Evolutionary conservation across 2,329 filamentous ascomycete species (phyloP).

Genomic region (Neonectria sp.): DNA sequence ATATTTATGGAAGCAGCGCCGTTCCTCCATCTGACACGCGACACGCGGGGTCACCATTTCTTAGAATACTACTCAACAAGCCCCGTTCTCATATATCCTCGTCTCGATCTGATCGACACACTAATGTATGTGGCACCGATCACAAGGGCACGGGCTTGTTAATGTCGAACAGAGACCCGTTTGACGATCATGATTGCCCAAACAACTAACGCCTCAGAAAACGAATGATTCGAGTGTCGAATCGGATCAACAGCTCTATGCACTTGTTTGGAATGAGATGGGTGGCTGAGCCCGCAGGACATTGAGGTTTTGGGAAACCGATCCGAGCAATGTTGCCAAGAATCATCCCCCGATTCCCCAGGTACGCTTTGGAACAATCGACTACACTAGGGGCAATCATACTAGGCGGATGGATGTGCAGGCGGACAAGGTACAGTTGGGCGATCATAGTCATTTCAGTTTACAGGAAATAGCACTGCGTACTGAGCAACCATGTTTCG

Average conservation of each 20-base stretch:
- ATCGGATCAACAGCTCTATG: background rate
- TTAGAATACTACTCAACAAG: slow-evolving; percentile 4
- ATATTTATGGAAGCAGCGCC: slow-evolving; percentile 28
- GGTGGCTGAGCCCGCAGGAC: background rate
- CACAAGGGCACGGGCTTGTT: slow-evolving; percentile 15
- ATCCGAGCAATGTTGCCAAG: background rate
- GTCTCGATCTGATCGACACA: slow-evolving; percentile 14
- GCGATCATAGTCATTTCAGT: background rate
- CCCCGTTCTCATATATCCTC: slow-evolving; percentile 8
- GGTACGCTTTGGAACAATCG: background rate
- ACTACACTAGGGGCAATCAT: background rate
- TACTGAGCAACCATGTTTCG: background rate
- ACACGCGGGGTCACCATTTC: slow-evolving; percentile 10
- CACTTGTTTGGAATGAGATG: background rate
- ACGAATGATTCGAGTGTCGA: background rate
- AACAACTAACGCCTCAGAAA: slow-evolving; percentile 20
- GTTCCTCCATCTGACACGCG: slow-evolving; percentile 16
- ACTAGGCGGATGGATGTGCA: background rate
- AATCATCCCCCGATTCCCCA: background rate
- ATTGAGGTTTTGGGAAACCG: background rate
- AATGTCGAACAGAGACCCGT: slow-evolving; percentile 23
- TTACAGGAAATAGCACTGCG: background rate
- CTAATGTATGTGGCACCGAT: slow-evolving; percentile 22
- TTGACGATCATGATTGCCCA: slow-evolving; percentile 18
- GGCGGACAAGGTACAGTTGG: background rate